These are phyloP conservation scores for Euclidium syriacum DNA, from an alignment of 345 rosid genomes.

Conservation along the genomic window DNA sequence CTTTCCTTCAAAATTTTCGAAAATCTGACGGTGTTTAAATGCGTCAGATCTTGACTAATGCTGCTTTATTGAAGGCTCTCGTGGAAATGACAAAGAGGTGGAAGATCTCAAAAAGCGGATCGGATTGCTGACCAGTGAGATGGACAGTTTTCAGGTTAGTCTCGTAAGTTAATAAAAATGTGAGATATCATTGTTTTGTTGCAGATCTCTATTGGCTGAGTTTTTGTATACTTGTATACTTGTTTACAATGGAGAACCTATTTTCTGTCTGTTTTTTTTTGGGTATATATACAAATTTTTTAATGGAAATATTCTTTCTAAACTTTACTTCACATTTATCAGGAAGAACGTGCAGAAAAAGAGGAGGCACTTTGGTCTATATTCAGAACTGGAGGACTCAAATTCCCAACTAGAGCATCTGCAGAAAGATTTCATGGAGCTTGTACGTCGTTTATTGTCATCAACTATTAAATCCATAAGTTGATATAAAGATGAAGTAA, in stretches of 20 bases:
- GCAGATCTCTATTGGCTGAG: not conserved
- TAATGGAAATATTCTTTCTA: not conserved
- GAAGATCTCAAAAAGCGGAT: slow-evolving; percentile 55
- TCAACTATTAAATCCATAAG: slow-evolving; percentile 1
- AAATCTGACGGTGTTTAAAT: slow-evolving; percentile 27
- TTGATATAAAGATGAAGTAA: not conserved
- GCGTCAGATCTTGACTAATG: slow-evolving; percentile 86
- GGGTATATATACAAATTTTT: slow-evolving; percentile 6
- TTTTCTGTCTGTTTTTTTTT: slow-evolving; percentile 6
- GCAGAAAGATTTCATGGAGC: slow-evolving; percentile 46
- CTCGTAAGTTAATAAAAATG: not conserved
- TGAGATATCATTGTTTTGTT: not conserved
- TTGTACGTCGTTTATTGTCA: slow-evolving; percentile 41
- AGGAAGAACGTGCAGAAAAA: slow-evolving; percentile 71
- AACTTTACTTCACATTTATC: slow-evolving; percentile 23
- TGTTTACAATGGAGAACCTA: not conserved
- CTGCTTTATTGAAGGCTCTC: slow-evolving; percentile 60
- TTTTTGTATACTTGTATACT: not conserved
- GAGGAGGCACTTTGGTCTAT: slow-evolving; percentile 45
- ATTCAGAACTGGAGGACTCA: slow-evolving; percentile 44
- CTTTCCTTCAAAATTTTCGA: not conserved
- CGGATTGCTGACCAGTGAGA: slow-evolving; percentile 51
- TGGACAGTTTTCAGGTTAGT: slow-evolving; percentile 65
- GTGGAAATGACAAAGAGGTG: slow-evolving; percentile 35
- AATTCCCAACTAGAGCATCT: slow-evolving; percentile 44